Percentiles rank a stretch among this genome's conserved stretches.
Conservation (phyloP, 2,329 filamentous ascomycete species). For the Xylariaceae sp. region DNA sequence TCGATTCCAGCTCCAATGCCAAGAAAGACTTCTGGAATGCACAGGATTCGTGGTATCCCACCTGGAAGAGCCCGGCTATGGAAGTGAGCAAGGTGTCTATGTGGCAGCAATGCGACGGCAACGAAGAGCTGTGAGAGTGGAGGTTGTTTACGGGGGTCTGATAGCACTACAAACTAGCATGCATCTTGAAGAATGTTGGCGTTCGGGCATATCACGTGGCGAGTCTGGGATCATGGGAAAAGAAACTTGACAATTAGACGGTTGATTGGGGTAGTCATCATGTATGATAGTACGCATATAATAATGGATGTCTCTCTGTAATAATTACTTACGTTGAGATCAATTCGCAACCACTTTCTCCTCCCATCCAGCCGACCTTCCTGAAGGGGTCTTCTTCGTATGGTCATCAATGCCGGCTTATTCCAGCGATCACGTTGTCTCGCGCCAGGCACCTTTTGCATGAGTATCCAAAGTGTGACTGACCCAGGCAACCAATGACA, state of each 20-base stretch:
- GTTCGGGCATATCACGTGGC: neutral
- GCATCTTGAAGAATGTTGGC: neutral
- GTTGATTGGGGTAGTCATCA: neutral
- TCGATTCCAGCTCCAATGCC: constrained; percentile 61
- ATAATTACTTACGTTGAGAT: too few relatives aligned
- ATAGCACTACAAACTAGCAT: neutral
- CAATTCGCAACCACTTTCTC: too few relatives aligned
- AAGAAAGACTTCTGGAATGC: constrained; percentile 73
- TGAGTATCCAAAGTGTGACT: too few relatives aligned
- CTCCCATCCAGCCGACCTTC: too few relatives aligned
- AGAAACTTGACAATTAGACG: neutral
- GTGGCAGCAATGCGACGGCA: constrained; percentile 62
- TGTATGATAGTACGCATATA: neutral
- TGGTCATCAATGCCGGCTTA: neutral
- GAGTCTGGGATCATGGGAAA: neutral
- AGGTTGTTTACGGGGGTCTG: neutral
- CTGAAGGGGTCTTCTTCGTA: neutral
- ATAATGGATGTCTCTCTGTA: too few relatives aligned
- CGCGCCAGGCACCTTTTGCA: too few relatives aligned
- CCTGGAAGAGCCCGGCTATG: constrained; percentile 65
- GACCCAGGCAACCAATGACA: too few relatives aligned
- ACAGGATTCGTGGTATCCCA: constrained; percentile 60
- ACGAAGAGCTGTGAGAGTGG: constrained; percentile 44
- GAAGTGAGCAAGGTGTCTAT: constrained; percentile 66
- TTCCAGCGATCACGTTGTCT: neutral